A percentile compares a stretch with the other conserved stretches of the same genome.
These are phyloP conservation scores for Phragmites australis DNA, from an alignment of 176 grass and related monocot species.

Conservation along the genomic window DNA sequence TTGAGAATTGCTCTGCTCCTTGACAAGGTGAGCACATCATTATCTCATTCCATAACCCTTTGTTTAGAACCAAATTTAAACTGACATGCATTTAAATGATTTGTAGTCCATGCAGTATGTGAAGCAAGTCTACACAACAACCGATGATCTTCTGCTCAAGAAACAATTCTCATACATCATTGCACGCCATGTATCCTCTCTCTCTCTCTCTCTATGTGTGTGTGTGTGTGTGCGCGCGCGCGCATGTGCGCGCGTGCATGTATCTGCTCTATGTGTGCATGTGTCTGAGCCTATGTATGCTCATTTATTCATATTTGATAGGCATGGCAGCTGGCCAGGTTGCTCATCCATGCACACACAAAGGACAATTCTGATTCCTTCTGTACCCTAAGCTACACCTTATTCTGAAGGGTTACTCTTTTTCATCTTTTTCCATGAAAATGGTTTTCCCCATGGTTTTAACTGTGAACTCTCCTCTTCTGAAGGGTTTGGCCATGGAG, in stretches of 20 bases:
- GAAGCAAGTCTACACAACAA: slow-evolving; percentile 84
- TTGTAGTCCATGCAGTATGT: slow-evolving; percentile 68
- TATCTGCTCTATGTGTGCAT: not conserved
- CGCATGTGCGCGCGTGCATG: not conserved
- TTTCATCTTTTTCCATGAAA: not conserved
- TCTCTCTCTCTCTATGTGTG: not conserved
- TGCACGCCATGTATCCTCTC: slow-evolving; percentile 68
- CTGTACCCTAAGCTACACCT: not conserved
- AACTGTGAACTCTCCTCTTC: not conserved
- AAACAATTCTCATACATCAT: slow-evolving; percentile 97
- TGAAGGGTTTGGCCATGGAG: slow-evolving; percentile 83
- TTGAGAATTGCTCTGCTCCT: slow-evolving; percentile 73
- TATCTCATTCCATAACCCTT: slow-evolving; percentile 1
- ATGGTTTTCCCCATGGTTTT: not conserved
- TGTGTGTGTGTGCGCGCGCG: too few species aligned
- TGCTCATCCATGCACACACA: not conserved
- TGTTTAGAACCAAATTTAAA: slow-evolving; percentile 6
- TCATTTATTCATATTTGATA: not conserved
- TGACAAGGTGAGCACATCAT: slow-evolving; percentile 56
- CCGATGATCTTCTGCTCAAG: slow-evolving; percentile 77
- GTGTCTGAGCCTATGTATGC: not conserved
- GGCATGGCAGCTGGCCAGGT: not conserved
- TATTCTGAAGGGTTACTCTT: slow-evolving; percentile 6
- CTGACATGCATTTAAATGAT: slow-evolving; percentile 24
- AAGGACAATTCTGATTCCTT: not conserved